Evolutionary conservation across 2,329 filamentous ascomycete genomes (phyloP).

Genomic region (Thelonectria rubi): DNA sequence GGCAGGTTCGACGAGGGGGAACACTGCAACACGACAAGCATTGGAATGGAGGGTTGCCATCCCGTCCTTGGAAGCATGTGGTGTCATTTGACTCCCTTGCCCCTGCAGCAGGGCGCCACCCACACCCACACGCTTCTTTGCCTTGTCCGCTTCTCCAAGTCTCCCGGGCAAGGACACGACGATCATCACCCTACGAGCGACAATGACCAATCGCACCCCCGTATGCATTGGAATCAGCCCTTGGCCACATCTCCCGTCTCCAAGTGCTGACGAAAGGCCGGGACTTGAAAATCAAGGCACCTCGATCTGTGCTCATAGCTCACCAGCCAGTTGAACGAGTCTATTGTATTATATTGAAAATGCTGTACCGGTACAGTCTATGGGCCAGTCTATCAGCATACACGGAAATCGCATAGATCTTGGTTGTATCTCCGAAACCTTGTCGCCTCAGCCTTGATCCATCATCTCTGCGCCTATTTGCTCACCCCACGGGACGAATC

Average conservation of each 20-base stretch:
- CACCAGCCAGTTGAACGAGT: background rate
- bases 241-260: background rate
- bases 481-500: background rate
- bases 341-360: background rate
- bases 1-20: no score
- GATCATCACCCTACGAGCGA: slow-evolving; percentile 13
- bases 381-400: background rate
- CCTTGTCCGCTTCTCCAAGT: background rate
- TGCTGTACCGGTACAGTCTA: background rate
- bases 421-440: background rate
- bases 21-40: no score
- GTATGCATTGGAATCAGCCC: background rate
- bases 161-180: background rate
- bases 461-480: no score
- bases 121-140: background rate
- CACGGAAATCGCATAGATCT: background rate
- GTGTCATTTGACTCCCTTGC: slow-evolving; percentile 33
- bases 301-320: background rate
- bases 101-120: slow-evolving; percentile 27
- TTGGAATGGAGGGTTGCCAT: slow-evolving; percentile 26
- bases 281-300: slow-evolving; percentile 6
- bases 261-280: background rate
- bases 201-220: slow-evolving; percentile 8
- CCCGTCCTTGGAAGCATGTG: slow-evolving; percentile 18
- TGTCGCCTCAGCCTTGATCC: no score